Conservation (phyloP, 306 rosid genomes). For the Quercus bicolor region DNA sequence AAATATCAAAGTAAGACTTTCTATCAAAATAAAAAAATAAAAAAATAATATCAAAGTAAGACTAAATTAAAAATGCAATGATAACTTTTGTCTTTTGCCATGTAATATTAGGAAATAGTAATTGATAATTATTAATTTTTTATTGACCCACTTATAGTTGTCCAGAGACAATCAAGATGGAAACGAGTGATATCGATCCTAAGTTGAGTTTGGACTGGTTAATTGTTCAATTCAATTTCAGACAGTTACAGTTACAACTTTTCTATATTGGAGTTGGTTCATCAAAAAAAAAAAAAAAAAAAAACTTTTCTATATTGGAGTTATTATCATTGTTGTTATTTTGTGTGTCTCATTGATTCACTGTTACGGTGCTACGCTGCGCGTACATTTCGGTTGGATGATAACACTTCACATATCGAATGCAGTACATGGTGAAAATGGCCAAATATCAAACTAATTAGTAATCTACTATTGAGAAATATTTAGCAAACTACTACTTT, state of each 20-base stretch:
- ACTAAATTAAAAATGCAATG: no score
- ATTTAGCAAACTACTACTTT: fast-evolving
- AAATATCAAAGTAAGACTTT: no score
- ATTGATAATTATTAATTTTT: no score
- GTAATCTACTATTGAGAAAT: fast-evolving
- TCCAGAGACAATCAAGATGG: not conserved
- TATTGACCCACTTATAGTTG: not conserved
- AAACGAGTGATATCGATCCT: not conserved
- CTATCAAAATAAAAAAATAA: no score
- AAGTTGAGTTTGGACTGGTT: not conserved
- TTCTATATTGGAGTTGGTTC: not conserved
- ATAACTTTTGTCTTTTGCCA: no score
- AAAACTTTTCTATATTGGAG: not conserved
- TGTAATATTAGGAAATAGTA: no score
- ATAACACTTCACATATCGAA: no score
- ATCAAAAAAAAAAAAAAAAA: no score
- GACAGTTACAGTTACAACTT: not conserved
- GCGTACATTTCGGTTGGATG: not conserved
- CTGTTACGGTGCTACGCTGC: not conserved
- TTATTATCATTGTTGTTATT: not conserved
- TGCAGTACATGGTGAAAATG: no score
- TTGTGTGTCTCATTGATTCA: not conserved
- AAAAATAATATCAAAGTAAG: no score
- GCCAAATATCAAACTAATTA: no score
- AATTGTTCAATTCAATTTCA: not conserved